A percentile compares a stretch with the other conserved stretches of the same genome.
Evolutionary conservation across 2,329 filamentous ascomycete genomes (phyloP).

Genomic region (Aspergillus aculeatinus): DNA sequence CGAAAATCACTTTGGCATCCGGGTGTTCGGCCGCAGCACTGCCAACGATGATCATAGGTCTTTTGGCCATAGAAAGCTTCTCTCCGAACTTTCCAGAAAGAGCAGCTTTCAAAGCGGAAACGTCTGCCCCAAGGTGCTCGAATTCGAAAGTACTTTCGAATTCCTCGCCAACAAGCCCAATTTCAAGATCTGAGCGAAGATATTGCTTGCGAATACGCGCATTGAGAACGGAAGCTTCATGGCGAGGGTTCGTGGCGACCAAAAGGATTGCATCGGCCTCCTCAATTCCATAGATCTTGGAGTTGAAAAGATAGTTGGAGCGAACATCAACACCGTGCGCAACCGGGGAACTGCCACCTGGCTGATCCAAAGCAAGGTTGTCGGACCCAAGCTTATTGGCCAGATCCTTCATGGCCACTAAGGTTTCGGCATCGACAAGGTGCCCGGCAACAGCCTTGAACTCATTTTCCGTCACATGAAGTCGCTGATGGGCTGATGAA

Average conservation of each 20-base stretch:
- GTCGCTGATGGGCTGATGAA: conserved; percentile 71
- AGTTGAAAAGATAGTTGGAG: conserved; percentile 96
- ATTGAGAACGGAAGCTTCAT: conserved; percentile 93
- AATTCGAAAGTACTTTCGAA: conserved; percentile 96
- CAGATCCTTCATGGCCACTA: conserved; percentile 96
- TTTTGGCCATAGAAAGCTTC: conserved; percentile 83
- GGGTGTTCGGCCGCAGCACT: conserved; percentile 87
- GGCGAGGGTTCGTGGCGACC: conserved; percentile 90
- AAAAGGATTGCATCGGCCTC: conserved; percentile 90
- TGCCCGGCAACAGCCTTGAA: conserved; percentile 94
- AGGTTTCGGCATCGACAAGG: conserved; percentile 84
- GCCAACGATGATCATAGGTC: conserved; percentile 94
- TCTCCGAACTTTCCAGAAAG: conserved; percentile 87
- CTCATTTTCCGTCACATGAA: conserved; percentile 84
- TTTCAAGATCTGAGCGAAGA: conserved; percentile 89
- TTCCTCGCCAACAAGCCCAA: conserved; percentile 84
- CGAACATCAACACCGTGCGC: conserved; percentile 92
- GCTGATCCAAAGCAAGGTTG: conserved; percentile 89
- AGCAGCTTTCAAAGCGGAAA: conserved; percentile 77
- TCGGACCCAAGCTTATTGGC: conserved; percentile 96
- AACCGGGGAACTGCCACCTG: conserved; percentile 75
- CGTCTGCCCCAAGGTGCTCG: conserved; percentile 80
- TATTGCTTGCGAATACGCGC: conserved; percentile 97
- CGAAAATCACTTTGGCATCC: conserved; percentile 90
- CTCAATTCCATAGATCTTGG: conserved; percentile 87